Percentiles rank a stretch among this genome's conserved stretches.
phyloP scores from a whole-genome alignment of 371 early-diverging fungal species.

The Zychaea mexicana region DNA sequence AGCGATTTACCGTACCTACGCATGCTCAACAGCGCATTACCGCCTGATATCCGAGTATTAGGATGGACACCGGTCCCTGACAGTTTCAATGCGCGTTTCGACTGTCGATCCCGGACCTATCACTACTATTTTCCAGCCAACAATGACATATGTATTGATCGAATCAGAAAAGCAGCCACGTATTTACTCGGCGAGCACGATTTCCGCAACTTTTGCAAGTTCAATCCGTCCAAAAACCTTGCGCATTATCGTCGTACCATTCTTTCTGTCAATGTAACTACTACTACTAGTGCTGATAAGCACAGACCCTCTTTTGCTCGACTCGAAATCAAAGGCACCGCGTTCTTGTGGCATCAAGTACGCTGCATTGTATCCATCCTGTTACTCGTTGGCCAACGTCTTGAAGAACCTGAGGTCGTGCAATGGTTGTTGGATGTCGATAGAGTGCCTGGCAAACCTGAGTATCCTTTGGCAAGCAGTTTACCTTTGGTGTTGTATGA shows the following conservation, averaged over 20 bases:
- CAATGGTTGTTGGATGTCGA: conserved; percentile 34
- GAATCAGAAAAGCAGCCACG: conserved; percentile 77
- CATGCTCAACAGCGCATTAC: conserved; percentile 85
- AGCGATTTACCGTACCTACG: conserved; percentile 70
- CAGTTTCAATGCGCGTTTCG: conserved; percentile 88
- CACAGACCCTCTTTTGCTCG: too few species aligned
- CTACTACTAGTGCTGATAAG: too few species aligned
- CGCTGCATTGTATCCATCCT: conserved; percentile 93
- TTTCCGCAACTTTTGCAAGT: conserved; percentile 93
- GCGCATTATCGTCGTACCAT: conserved; percentile 73
- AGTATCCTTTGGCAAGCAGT: conserved; percentile 73
- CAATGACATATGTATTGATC: conserved; percentile 57
- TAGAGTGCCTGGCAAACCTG: conserved; percentile 36
- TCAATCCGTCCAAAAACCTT: conserved; percentile 82
- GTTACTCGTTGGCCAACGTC: conserved; percentile 75
- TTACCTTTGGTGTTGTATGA: conserved; percentile 85
- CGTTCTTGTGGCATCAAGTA: conserved; percentile 97
- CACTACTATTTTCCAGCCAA: conserved; percentile 87
- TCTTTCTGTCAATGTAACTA: conserved; percentile 47
- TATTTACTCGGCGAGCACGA: conserved; percentile 84
- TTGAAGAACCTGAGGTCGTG: conserved; percentile 38
- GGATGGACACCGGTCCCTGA: conserved; percentile 87
- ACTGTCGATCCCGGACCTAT: conserved; percentile 90
- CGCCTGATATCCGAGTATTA: conserved; percentile 85
- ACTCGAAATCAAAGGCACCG: conserved; percentile 73